phyloP scores from a whole-genome alignment of 192 early-diverging fungal genomes.

The Diversispora epigaea region DNA sequence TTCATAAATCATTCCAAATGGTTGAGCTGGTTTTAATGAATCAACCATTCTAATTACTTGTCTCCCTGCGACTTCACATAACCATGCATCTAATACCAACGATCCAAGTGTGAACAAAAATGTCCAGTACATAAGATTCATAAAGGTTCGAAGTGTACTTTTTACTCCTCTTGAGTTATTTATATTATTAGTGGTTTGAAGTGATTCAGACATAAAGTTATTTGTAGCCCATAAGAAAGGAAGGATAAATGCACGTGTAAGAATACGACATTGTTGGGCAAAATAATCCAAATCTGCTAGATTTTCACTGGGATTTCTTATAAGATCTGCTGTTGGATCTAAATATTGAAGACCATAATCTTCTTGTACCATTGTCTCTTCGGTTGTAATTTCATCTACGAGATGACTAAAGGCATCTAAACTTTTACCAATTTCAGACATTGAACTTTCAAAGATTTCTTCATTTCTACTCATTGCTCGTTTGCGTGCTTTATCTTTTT shows the following conservation, averaged over 20 bases:
- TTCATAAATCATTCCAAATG: constrained; percentile 9
- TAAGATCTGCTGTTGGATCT: not conserved
- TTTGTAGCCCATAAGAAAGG: constrained; percentile 47
- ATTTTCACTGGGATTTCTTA: constrained; percentile 31
- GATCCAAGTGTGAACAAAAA: constrained; percentile 44
- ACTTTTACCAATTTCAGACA: not conserved
- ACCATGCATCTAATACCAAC: constrained; percentile 44
- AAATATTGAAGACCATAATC: not conserved
- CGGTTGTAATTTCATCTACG: not conserved
- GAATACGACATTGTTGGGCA: constrained; percentile 43
- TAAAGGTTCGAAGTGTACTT: constrained; percentile 33
- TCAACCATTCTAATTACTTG: constrained; percentile 46
- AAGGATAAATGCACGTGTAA: constrained; percentile 43
- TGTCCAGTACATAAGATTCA: constrained; percentile 49
- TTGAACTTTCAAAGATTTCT: not conserved
- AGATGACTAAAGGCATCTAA: not conserved
- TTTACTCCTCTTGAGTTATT: constrained; percentile 24
- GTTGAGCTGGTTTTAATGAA: constrained; percentile 26
- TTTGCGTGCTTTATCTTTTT: not conserved
- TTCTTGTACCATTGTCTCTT: not conserved
- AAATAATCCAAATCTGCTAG: constrained; percentile 46
- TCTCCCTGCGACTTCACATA: constrained; percentile 44
- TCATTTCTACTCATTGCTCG: constrained; percentile 5
- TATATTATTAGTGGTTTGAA: constrained; percentile 13
- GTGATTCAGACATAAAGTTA: constrained; percentile 41